phyloP scores from a whole-genome alignment of 2,329 filamentous ascomycete species.

The Claviceps monticola region DNA sequence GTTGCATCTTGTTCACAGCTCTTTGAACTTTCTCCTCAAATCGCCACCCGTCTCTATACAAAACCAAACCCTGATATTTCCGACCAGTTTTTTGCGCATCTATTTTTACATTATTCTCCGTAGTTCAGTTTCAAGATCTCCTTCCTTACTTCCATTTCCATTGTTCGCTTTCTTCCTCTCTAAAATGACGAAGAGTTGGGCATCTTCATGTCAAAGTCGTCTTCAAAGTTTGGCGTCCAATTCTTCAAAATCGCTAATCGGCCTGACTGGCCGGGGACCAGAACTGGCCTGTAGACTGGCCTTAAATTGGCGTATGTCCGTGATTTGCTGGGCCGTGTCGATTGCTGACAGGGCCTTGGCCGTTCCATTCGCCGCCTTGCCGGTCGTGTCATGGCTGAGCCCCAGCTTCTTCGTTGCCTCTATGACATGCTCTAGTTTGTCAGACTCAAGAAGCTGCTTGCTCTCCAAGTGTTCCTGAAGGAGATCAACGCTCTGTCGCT shows the following conservation, averaged over 20 bases:
- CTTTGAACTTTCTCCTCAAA: background rate
- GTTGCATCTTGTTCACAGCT: too few species aligned
- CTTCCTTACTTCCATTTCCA: background rate
- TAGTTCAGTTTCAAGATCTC: background rate
- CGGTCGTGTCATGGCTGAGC: slow-evolving; percentile 20
- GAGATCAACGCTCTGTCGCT: slow-evolving; percentile 33
- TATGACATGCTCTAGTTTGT: slow-evolving; percentile 35
- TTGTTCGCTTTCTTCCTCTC: background rate
- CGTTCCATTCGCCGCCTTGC: slow-evolving; percentile 18
- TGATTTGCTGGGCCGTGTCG: slow-evolving; percentile 43
- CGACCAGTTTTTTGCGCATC: background rate
- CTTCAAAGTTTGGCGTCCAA: slow-evolving; percentile 61
- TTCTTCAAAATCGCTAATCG: slow-evolving; percentile 77
- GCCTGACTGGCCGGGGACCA: slow-evolving; percentile 58
- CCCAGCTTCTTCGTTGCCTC: slow-evolving; percentile 30
- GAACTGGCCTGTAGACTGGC: slow-evolving; percentile 56
- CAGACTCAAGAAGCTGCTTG: slow-evolving; percentile 32
- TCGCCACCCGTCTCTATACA: background rate
- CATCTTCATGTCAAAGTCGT: background rate
- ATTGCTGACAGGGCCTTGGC: slow-evolving; percentile 29
- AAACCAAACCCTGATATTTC: background rate
- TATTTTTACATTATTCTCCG: background rate
- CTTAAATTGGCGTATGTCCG: slow-evolving; percentile 71
- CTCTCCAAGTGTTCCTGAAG: slow-evolving; percentile 36
- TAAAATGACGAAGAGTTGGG: too few species aligned